These are phyloP conservation scores for Carex scoparia DNA, from an alignment of 176 grass and related monocot genomes.

Conservation along the genomic window DNA sequence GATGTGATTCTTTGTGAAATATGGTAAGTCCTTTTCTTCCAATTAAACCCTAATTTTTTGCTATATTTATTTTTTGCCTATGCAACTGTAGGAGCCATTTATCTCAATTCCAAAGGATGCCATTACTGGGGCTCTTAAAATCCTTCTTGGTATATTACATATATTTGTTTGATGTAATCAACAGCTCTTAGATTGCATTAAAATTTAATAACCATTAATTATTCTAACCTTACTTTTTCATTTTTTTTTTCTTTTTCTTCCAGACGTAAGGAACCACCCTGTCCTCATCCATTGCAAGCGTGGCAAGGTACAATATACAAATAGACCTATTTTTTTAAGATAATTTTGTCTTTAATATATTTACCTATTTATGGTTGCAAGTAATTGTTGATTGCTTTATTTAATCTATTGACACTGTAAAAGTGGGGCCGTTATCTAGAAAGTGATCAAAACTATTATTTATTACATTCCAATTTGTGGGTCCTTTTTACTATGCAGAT, in stretches of 20 bases:
- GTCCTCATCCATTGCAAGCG: slow-evolving; percentile 70
- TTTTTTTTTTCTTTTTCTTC: slow-evolving; percentile 13
- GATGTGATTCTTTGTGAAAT: background rate
- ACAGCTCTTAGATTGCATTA: slow-evolving; percentile 17
- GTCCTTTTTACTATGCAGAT: background rate
- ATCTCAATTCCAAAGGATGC: slow-evolving; percentile 48
- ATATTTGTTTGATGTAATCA: slow-evolving; percentile 10
- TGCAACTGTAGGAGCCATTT: slow-evolving; percentile 45
- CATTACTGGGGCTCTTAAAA: slow-evolving; percentile 51
- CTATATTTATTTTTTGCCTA: slow-evolving; percentile 21
- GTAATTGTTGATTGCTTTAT: background rate
- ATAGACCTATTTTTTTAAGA: background rate
- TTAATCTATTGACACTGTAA: background rate
- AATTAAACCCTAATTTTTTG: background rate
- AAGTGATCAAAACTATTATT: background rate
- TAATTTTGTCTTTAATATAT: background rate
- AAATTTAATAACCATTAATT: slow-evolving; percentile 11
- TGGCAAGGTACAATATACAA: slow-evolving; percentile 46
- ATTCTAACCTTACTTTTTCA: background rate
- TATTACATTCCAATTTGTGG: background rate
- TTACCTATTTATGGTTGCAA: background rate
- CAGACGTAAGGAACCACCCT: slow-evolving; percentile 68
- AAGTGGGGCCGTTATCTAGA: background rate
- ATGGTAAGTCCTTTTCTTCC: background rate
- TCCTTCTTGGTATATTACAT: slow-evolving; percentile 65